A percentile compares a stretch with the other conserved stretches of the same genome.
These are phyloP conservation scores for Pleodorina starrii DNA, from an alignment of 139 green algal species.

Conservation along the genomic window DNA sequence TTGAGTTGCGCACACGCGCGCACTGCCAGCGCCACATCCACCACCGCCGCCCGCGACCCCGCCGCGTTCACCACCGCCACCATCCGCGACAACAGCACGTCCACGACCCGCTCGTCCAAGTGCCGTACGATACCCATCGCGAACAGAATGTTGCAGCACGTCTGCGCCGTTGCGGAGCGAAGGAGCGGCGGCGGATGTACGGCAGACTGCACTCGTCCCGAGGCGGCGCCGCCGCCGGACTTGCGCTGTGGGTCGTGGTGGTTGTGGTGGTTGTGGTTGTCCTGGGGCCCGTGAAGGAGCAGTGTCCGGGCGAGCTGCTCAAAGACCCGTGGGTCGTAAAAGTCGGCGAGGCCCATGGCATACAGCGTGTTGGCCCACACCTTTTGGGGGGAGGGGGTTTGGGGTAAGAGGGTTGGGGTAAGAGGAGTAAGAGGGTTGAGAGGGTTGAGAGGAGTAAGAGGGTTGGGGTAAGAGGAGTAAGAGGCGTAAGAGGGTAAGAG, in stretches of 20 bases:
- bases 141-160: slow-evolving; percentile 7
- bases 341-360: not conserved
- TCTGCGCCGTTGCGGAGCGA: not conserved
- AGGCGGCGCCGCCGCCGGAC: not conserved
- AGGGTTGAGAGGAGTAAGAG: not conserved
- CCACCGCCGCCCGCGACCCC: not conserved
- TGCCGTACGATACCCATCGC: slow-evolving; percentile 4
- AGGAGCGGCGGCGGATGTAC: not conserved
- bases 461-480: not conserved
- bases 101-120: slow-evolving; percentile 18
- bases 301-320: not conserved
- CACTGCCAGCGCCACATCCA: slow-evolving; percentile 1
- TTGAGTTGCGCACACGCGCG: slow-evolving; percentile 18
- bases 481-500: not conserved
- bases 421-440: too few relatives aligned
- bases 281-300: too few relatives aligned
- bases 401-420: not conserved
- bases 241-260: too few relatives aligned
- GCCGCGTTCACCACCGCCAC: not conserved
- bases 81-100: not conserved
- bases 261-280: too few relatives aligned
- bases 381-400: not conserved
- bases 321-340: slow-evolving; percentile 27
- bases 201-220: not conserved
- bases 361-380: slow-evolving; percentile 33